Base-by-base conservation (phyloP, 164 flowering plant genomes). In the Liriodendron chinense region DNA sequence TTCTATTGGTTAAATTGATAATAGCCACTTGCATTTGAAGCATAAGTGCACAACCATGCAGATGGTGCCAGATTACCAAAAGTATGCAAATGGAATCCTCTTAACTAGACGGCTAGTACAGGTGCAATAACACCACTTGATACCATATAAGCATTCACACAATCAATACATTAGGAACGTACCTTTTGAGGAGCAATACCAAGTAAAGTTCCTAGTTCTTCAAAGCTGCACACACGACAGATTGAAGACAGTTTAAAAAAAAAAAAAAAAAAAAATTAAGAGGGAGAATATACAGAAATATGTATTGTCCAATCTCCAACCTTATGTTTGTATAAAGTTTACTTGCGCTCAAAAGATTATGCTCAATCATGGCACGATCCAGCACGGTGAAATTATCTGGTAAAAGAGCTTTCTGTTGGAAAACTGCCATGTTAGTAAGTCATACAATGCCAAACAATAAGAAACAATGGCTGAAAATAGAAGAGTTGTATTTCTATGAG, bases 311-410 rank as follows among this genome's bases (percentile, higher is more conserved):
- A 5, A 48, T 70, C 48, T 53, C 80, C 22, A 70, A 93, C 99
- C 99, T 92, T 82, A 96, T 96, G 79, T 96, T 96, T 56, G 92
- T 94, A 80, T 96, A 96, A 20, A 96, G 94, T 85, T 96, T 96
- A 89, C 99, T 96, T 62, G 99, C 96, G 87, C 99, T 94, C 64
- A 92, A 81, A 77, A 96, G 99, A 84, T 94, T 94, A 84, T 96
- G 99, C 86, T 96, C 99, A 81, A 96, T 96, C 99, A 96, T 96
- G 34, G 99, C 99, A 80, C 98, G 98, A 81, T 96, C 98, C 70
- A 96, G 85, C 73, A 96, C 99, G 74, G 98, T 96, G 78, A 89
- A 94, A 74, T 92, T 96, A 82, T 96, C 99, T 2, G 99, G 98
- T 73, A 96, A 77, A 80, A 87, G 83, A 64, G 99, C 98, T 94